Evolutionary conservation across 192 early-diverging fungal genomes (phyloP), one percentile per base, ranked within the genome.

Genomic region (Chytriomyces confervae): DNA sequence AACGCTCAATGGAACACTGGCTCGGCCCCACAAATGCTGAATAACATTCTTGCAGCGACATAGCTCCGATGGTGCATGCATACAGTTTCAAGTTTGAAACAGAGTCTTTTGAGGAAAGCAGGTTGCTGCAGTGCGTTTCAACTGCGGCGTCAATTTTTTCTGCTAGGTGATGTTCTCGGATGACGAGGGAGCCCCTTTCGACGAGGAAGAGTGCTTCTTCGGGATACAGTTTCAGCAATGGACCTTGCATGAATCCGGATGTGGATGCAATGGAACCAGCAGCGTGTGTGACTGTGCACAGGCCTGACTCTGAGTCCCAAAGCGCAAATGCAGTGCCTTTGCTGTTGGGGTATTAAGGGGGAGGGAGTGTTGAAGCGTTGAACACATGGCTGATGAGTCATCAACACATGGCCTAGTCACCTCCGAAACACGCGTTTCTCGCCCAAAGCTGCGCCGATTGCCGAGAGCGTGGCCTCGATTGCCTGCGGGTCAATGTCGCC

Each of bases 161-260:
- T 57, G 50, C 50, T 0, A 43, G 9, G 5, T 16, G 13, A 24
- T 8, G 27, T 8, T 50, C 23, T 13, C 45, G 49, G 13, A 71
- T 18, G 9, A 60, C 50, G 18, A 71, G 47, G 16, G 69, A 50
- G 8, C 53, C 53, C n/a, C 69, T 48, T 57, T 71, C 69, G n/a
- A 71, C 20, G 50, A 71, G 69, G 57, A 71, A 71, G 27, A 71
- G 69, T 0, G 69, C 69, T 57, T 71, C 69, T 57, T 71, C 69
- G 18, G 69, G 50, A 43, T 36, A 36, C 36, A 36, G 36, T 36
- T 36, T 36, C 36, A 36, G 36, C 36, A 36, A 36, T 36, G 36
- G 1, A 1, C 36, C 36, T 0, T 29, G 50, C 50, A 71, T 23
- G n/a, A 71, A 51, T 18, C 16, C 13, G 5, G 13, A 27, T 2